Conservation (phyloP, 495 filamentous ascomycete genomes). For the Glonium stellatum region DNA sequence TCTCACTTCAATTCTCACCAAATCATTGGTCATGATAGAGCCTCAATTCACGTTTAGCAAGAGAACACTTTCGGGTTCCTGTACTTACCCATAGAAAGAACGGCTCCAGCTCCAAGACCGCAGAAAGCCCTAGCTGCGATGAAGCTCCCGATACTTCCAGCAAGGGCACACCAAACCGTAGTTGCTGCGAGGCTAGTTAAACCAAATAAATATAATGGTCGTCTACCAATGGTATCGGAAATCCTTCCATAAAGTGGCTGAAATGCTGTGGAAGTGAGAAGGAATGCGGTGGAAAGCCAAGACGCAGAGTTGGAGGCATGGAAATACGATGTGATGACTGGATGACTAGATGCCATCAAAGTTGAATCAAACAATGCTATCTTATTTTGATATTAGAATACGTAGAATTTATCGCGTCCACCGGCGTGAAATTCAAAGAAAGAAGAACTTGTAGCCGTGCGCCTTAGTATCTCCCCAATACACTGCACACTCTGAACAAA, state of each 20-base stretch:
- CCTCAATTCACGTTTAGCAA: constrained; percentile 16
- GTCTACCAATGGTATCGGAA: constrained; percentile 68
- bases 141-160: constrained; percentile 63
- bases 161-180: constrained; percentile 67
- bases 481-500: background rate
- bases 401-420: too few relatives aligned
- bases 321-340: constrained; percentile 75
- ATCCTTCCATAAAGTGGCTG: constrained; percentile 66
- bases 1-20: constrained; percentile 68
- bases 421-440: too few relatives aligned
- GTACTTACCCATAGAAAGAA: constrained; percentile 56
- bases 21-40: constrained; percentile 65
- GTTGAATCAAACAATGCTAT: constrained; percentile 66
- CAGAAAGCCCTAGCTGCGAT: constrained; percentile 67
- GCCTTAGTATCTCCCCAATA: too few relatives aligned
- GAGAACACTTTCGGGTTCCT: background rate
- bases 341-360: constrained; percentile 75
- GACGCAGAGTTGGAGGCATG: constrained; percentile 66
- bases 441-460: too few relatives aligned
- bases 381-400: constrained; percentile 7
- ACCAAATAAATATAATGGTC: constrained; percentile 57
- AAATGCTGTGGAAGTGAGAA: constrained; percentile 69
- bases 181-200: constrained; percentile 57
- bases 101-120: constrained; percentile 67
- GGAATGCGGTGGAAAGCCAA: constrained; percentile 73